These are phyloP conservation scores for Gautieria morchelliformis DNA, from an alignment of 768 basidiomycete species.

Conservation along the genomic window DNA sequence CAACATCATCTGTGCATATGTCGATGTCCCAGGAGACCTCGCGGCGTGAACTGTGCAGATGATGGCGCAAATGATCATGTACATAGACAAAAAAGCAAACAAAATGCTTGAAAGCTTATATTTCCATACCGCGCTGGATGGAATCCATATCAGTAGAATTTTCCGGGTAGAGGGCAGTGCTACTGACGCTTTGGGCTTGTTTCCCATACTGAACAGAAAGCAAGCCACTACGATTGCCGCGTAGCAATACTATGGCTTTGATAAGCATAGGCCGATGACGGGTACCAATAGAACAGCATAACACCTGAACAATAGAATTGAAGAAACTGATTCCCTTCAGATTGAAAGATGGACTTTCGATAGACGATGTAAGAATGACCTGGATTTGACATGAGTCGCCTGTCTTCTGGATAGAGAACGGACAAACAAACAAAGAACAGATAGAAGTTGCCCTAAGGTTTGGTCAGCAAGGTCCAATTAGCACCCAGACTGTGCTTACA, in stretches of 20 bases:
- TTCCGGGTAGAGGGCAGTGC: conserved; percentile 11
- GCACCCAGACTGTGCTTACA: conserved; percentile 33
- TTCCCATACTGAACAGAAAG: conserved; percentile 94
- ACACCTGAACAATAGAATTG: conserved; percentile 71
- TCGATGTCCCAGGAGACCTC: conserved; percentile 51
- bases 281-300: conserved; percentile 9
- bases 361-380: conserved; percentile 81
- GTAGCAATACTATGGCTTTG: conserved; percentile 56
- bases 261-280: conserved; percentile 7
- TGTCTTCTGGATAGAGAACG: background rate
- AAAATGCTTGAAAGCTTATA: conserved; percentile 72
- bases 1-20: conserved; percentile 66
- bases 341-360: conserved; percentile 66
- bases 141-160: conserved; percentile 9
- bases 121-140: conserved; percentile 66
- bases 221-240: conserved; percentile 78
- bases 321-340: conserved; percentile 58
- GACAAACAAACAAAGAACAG: conserved; percentile 77
- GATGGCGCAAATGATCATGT: conserved; percentile 77
- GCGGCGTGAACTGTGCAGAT: conserved; percentile 69
- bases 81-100: conserved; percentile 70
- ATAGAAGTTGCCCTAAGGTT: conserved; percentile 79
- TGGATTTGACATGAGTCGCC: conserved; percentile 17
- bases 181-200: conserved; percentile 74
- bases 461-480: background rate